These are phyloP conservation scores for Tylopilus rubrobrunneus DNA, from an alignment of 768 basidiomycete species.

Conservation along the genomic window DNA sequence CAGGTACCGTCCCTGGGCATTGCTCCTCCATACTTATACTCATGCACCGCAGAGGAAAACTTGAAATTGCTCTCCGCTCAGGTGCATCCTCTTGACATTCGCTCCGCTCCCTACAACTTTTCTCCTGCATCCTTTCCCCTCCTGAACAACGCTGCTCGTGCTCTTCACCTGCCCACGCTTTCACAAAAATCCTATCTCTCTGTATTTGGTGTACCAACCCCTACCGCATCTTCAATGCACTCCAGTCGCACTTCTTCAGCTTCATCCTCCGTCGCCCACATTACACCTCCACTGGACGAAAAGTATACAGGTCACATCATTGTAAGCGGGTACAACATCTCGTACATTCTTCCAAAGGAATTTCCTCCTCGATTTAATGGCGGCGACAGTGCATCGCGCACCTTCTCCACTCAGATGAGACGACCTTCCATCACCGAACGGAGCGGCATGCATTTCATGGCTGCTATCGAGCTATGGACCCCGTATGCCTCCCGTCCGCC, in stretches of 20 bases:
- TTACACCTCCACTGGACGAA: conserved; percentile 49
- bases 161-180: conserved; percentile 61
- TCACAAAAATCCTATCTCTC: conserved; percentile 57
- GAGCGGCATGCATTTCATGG: conserved; percentile 70
- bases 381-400: conserved; percentile 20
- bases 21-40: background rate
- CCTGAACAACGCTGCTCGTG: conserved; percentile 64
- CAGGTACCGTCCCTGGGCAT: conserved; percentile 41
- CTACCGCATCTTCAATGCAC: conserved; percentile 28
- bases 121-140: conserved; percentile 59
- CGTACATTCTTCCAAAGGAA: conserved; percentile 70
- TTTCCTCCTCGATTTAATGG: conserved; percentile 39
- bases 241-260: conserved; percentile 38
- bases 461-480: conserved; percentile 71
- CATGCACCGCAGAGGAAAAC: conserved; percentile 59
- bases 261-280: conserved; percentile 23
- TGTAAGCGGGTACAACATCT: conserved; percentile 72
- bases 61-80: conserved; percentile 69
- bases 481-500: conserved; percentile 68
- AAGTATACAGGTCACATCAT: conserved; percentile 73
- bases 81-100: conserved; percentile 71
- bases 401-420: conserved; percentile 36
- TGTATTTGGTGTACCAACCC: conserved; percentile 44
- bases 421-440: conserved; percentile 55
- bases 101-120: conserved; percentile 73